phyloP scores from a whole-genome alignment of 208 protist species.

The Strigomonas galati region DNA sequence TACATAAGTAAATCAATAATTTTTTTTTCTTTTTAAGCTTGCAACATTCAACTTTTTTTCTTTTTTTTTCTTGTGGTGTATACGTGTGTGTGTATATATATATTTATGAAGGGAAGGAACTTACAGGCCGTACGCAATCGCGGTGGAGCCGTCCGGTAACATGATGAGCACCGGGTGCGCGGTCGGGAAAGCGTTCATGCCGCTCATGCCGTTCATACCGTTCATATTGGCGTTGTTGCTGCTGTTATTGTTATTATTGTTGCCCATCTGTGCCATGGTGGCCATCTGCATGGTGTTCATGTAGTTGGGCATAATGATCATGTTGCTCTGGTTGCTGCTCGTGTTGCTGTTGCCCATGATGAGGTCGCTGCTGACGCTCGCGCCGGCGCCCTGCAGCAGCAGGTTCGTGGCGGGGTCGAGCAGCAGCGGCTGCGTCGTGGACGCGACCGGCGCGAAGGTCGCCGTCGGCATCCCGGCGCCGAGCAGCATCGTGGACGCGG shows the following conservation, averaged over 20 bases:
- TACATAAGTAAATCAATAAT: no score
- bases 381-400: background rate
- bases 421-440: background rate
- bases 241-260: constrained; percentile 2
- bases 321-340: background rate
- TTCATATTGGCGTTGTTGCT: background rate
- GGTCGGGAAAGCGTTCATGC: no score
- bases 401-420: background rate
- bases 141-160: no score
- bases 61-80: constrained; percentile 2
- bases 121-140: no score
- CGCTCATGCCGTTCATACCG: no score
- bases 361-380: no score
- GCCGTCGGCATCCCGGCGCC: no score
- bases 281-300: background rate
- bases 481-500: background rate
- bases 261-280: constrained; percentile 1
- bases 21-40: constrained; percentile 4
- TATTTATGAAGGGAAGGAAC: background rate
- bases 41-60: constrained; percentile 1
- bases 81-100: background rate
- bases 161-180: no score
- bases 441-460: background rate
- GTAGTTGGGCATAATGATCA: background rate
- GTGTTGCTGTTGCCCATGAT: background rate